Evolutionary conservation across 225 moss, liverwort and hornwort species (phyloP), one percentile per base, ranked within the genome.

Genomic region (Physcomitrellopsis africana): DNA sequence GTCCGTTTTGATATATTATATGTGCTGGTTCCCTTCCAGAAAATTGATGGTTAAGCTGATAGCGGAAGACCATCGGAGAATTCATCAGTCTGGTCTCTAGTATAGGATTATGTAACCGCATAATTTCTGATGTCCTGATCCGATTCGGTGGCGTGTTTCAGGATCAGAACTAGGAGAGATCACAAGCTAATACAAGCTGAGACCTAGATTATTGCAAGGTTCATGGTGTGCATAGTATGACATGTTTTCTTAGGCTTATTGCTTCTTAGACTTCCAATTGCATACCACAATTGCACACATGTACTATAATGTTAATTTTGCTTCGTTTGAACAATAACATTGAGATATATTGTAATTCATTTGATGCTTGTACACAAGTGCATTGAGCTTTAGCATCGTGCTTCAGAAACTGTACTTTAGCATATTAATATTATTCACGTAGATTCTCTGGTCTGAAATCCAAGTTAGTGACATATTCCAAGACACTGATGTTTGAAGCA

Each of bases 281-380:
- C 65, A 60, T 63, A 48, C 69, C 73, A 65, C 49, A 52, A 42
- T n/a, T 65, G 77, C 60, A 69, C 69, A 65, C 17, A 51, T 71
- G 70, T 81, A 71, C 51, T 44, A 12, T 76, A 44, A 59, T 43
- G 18, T 69, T 63, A 68, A 24, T 51, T 72, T 64, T 17, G 72
- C 68, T 62, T 72, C 53, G 61, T 59, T 70, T 60, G n/a, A 62
- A 56, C 9, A 17, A 19, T 57, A 37, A 41, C 44, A 42, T 65
- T 51, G 43, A 51, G 65, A 18, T 65, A 46, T 69, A 37, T 37
- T 37, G 32, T 37, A 52, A 65, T 79, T 54, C 57, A 7, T 58
- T 59, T 0, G 43, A 68, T 62, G 44, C 68, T 74, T 76, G 57
- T 68, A 63, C 27, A 72, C 66, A 63, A 24, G 55, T 7, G 68